A percentile compares a stretch with the other conserved stretches of the same genome.
Evolutionary conservation across 1,284 basidiomycete genomes (phyloP).

Genomic region (Inonotus hispidus): DNA sequence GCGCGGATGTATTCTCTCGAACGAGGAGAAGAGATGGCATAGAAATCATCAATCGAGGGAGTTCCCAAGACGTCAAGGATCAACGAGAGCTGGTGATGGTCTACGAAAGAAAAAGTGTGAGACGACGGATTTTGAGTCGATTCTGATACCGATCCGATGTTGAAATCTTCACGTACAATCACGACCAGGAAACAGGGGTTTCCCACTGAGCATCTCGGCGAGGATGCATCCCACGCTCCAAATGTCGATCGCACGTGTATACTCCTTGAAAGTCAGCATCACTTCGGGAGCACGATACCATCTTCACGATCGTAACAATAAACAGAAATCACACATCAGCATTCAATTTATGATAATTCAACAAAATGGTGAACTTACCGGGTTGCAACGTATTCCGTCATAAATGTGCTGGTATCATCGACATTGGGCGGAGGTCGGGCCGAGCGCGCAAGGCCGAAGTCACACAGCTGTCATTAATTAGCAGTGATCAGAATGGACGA

Average conservation of each 20-base stretch:
- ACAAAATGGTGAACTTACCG: conserved; percentile 38
- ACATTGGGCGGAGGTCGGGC: conserved; percentile 76
- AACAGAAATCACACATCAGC: neutral
- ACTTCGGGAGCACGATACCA: conserved; percentile 96
- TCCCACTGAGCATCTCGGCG: conserved; percentile 90
- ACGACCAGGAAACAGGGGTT: conserved; percentile 86
- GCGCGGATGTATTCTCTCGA: conserved; percentile 93
- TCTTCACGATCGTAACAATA: conserved; percentile 31
- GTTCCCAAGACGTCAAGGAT: conserved; percentile 87
- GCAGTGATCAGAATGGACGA: neutral
- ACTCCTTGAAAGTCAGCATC: conserved; percentile 94
- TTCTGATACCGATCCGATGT: conserved; percentile 4
- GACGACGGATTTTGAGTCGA: neutral
- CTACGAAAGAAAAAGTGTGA: conserved; percentile 32
- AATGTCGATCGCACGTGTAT: conserved; percentile 88
- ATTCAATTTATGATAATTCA: neutral
- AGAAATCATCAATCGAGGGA: conserved; percentile 89
- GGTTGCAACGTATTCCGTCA: conserved; percentile 94
- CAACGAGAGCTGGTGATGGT: conserved; percentile 89
- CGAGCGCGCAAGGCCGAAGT: conserved; percentile 88
- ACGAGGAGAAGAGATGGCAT: conserved; percentile 80
- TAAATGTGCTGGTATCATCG: conserved; percentile 82
- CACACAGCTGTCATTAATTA: conserved; percentile 60
- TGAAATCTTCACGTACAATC: conserved; percentile 49
- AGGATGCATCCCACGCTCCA: conserved; percentile 94